Conservation (phyloP, 257 asterid genomes). For the Eucommia ulmoides region DNA sequence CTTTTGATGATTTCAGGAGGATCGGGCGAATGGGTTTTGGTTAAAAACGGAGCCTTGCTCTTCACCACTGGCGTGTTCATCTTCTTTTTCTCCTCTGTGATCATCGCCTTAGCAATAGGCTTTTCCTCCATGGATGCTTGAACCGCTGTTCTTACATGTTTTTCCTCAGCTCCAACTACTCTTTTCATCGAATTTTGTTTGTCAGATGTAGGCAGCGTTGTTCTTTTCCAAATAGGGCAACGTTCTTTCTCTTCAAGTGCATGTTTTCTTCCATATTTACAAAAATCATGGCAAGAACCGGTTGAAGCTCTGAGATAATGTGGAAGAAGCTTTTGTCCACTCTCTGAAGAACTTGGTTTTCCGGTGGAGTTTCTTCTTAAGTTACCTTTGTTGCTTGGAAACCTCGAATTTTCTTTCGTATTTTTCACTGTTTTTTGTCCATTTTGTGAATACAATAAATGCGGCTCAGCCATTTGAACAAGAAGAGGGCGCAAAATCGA, state of each 20-base stretch:
- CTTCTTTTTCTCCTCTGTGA: too few relatives aligned
- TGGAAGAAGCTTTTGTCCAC: constrained; percentile 27
- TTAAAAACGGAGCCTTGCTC: constrained; percentile 17
- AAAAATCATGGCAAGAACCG: constrained; percentile 83
- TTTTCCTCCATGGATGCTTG: too few relatives aligned
- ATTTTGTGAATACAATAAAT: constrained; percentile 14
- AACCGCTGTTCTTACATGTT: too few relatives aligned
- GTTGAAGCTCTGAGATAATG: constrained; percentile 75
- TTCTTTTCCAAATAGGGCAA: constrained; percentile 32
- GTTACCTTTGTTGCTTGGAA: constrained; percentile 15
- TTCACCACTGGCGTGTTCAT: too few relatives aligned
- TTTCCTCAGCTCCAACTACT: constrained; percentile 22
- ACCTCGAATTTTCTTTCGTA: constrained; percentile 11
- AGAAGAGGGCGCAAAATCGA: not conserved
- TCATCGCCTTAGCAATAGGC: too few relatives aligned
- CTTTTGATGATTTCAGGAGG: constrained; percentile 50
- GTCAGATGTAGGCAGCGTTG: constrained; percentile 13
- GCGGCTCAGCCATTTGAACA: constrained; percentile 49
- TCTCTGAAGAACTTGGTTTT: constrained; percentile 18
- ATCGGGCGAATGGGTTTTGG: constrained; percentile 18
- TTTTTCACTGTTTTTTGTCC: constrained; percentile 4
- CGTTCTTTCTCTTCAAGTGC: constrained; percentile 31
- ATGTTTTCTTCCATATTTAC: constrained; percentile 58
- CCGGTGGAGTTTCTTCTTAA: constrained; percentile 30
- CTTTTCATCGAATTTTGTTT: constrained; percentile 20